phyloP scores from a whole-genome alignment of 805 yeast species.

The Sungouiella thailandica region DNA sequence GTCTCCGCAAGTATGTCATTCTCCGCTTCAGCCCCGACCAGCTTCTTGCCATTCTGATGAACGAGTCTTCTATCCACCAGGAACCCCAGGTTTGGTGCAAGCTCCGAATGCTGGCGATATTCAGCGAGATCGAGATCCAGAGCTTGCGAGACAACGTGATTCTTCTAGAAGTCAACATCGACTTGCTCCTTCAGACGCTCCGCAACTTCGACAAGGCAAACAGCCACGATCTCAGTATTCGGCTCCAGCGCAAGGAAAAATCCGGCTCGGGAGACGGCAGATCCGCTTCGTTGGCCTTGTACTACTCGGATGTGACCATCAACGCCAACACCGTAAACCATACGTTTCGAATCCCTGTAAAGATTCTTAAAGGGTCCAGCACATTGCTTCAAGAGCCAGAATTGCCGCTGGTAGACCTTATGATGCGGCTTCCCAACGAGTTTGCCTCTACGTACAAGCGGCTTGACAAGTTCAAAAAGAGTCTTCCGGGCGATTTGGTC shows the following conservation, averaged over 20 bases:
- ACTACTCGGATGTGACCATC: constrained; percentile 45
- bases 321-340: constrained; percentile 49
- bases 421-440: constrained; percentile 48
- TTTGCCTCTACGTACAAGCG: constrained; percentile 53
- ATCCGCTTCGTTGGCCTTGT: constrained; percentile 50
- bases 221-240: constrained; percentile 45
- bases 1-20: constrained; percentile 51
- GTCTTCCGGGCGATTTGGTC: constrained; percentile 36
- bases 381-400: constrained; percentile 59
- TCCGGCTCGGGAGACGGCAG: constrained; percentile 23
- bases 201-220: constrained; percentile 51
- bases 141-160: constrained; percentile 52
- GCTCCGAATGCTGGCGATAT: constrained; percentile 39
- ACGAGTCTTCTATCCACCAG: constrained; percentile 34
- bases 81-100: constrained; percentile 72
- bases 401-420: constrained; percentile 47
- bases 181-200: constrained; percentile 53
- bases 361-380: constrained; percentile 51
- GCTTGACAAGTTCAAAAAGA: constrained; percentile 58
- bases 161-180: constrained; percentile 58
- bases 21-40: constrained; percentile 49
- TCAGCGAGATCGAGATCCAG: constrained; percentile 47
- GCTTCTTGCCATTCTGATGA: constrained; percentile 46
- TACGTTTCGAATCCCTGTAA: constrained; percentile 67
- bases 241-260: constrained; percentile 44